Evolutionary conservation across 805 yeast genomes (phyloP).

Genomic region (Clavispora phyllophila): DNA sequence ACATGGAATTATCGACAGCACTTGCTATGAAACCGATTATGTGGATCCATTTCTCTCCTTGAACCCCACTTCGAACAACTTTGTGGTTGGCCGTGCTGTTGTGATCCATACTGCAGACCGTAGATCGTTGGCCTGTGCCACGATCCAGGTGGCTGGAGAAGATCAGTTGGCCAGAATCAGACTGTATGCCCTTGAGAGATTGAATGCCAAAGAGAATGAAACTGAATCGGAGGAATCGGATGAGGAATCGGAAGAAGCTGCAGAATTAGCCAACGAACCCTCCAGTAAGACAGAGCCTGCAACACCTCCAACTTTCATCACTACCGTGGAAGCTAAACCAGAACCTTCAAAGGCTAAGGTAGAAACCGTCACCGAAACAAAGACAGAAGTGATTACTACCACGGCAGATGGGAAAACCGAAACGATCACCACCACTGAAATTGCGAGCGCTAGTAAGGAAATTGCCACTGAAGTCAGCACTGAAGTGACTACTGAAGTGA

Average conservation of each 20-base stretch:
- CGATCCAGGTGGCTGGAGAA: constrained; percentile 12
- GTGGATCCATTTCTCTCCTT: constrained; percentile 63
- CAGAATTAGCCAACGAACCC: background rate
- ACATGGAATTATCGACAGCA: constrained; percentile 67
- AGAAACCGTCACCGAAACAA: background rate
- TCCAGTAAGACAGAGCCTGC: background rate
- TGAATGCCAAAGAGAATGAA: background rate
- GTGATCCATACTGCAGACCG: constrained; percentile 13
- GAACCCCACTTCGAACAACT: constrained; percentile 50
- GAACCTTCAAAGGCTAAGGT: background rate
- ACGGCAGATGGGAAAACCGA: background rate
- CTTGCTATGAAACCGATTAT: constrained; percentile 61
- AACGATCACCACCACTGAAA: background rate
- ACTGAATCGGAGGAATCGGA: background rate
- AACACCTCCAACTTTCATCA: background rate
- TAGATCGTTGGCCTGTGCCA: constrained; percentile 15
- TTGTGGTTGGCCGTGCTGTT: constrained; percentile 52
- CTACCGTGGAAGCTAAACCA: background rate
- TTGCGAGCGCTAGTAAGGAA: background rate
- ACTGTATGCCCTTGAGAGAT: background rate
- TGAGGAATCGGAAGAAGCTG: background rate
- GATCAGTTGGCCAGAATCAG: constrained; percentile 10
- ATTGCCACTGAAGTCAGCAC: background rate
- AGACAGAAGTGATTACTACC: background rate
- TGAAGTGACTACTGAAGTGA: background rate